Evolutionary conservation across 345 rosid genomes (phyloP).

Genomic region (Corymbia maculata): DNA sequence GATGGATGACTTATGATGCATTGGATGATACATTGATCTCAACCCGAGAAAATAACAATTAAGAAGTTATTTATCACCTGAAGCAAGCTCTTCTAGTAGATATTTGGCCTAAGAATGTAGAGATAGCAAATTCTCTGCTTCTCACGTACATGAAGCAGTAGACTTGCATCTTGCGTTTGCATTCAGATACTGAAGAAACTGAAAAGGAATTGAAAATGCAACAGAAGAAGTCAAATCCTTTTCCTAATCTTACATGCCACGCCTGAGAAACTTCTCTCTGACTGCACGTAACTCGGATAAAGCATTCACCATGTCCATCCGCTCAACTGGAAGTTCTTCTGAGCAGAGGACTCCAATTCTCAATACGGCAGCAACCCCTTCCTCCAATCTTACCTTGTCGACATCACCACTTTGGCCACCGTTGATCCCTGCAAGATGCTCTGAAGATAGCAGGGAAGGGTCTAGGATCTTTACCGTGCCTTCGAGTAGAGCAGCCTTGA

Average conservation of each 20-base stretch:
- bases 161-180: neutral
- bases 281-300: neutral
- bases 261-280: neutral
- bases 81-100: neutral
- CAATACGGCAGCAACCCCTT: neutral
- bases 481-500: neutral
- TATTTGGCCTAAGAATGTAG: neutral
- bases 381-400: neutral
- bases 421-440: neutral
- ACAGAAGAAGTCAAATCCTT: neutral
- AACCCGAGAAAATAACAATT: neutral
- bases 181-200: neutral
- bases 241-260: neutral
- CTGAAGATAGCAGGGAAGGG: neutral
- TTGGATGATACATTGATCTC: neutral
- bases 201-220: neutral
- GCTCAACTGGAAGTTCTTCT: neutral
- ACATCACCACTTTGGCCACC: neutral
- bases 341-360: neutral
- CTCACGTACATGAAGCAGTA: neutral
- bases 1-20: neutral
- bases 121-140: neutral
- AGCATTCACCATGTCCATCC: neutral
- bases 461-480: neutral
- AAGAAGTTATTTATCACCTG: neutral